Evolutionary conservation across 352 stramenopile species (phyloP), one percentile per base, ranked within the genome.

Genomic region (Globisporangium middletonii): DNA sequence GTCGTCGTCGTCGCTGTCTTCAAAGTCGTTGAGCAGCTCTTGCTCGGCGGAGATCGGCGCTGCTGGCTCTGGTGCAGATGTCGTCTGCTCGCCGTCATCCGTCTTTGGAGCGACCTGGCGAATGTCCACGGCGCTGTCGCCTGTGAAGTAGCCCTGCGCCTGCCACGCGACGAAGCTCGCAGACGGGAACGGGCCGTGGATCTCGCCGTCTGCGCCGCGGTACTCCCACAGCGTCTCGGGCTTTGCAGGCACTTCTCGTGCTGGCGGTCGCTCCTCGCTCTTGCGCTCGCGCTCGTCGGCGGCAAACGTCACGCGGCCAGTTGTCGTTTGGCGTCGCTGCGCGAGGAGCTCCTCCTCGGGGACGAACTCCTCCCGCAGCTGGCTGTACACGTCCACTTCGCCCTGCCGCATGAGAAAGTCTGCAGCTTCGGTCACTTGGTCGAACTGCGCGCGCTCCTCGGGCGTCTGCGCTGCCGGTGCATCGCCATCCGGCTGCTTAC

Each of bases 11-110:
- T 89, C 80, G 43, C 78, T 89, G 62, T 94, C 79, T 51, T 90
- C 81, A 65, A 94, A 94, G 72, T 94, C 84, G 53, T 94, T 85
- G 55, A 91, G 65, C 56, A 94, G 66, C 33, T 94, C 84, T 54
- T 92, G 71, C 51, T 89, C 82, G 8, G 77, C 82, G 18, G 84
- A 90, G 19, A 89, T 53, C 43, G 72, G 69, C 16, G 57, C 57
- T n/a, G 65, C 27, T 23, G 73, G 62, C 16, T 57, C 57, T 23
- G 67, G 28, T 18, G 73, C 65, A 3, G 59, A 19, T 15, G 72
- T 72, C 11, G 65, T 37, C 43, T 73, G 50, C 48, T 4, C 27
- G 2, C 12, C 57, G 30, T 9, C 68, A 38, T 51, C 18, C 16
- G 37, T 27, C 16, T n/a, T 18, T 19, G 45, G 30, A 5, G 15